Conservation (phyloP, 768 basidiomycete species). For the Leucosporidium scottii region DNA sequence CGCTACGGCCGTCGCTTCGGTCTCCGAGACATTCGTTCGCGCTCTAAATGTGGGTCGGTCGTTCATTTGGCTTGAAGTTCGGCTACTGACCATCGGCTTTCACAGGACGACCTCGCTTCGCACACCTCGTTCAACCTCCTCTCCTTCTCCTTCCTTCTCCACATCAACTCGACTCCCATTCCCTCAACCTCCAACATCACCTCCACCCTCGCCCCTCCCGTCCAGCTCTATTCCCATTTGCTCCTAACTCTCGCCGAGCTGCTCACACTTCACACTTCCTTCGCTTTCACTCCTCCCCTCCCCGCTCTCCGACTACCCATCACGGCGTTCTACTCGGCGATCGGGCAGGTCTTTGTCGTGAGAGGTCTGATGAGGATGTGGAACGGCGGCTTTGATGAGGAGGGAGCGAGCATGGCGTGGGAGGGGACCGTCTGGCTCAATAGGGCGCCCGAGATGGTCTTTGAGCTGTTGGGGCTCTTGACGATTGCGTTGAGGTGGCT, state of each 20-base stretch:
- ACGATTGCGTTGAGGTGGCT: conserved; percentile 7
- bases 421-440: conserved; percentile 23
- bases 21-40: conserved; percentile 21
- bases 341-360: conserved; percentile 12
- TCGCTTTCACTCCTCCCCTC: conserved; percentile 10
- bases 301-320: conserved; percentile 4
- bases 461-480: conserved; percentile 5
- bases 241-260: conserved; percentile 10
- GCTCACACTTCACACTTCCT: conserved; percentile 20
- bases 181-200: not conserved
- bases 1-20: conserved; percentile 4
- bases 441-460: conserved; percentile 22
- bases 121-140: conserved; percentile 22
- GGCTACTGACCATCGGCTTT: too few relatives aligned
- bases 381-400: not conserved
- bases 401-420: not conserved
- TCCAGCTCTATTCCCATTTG: conserved; percentile 21
- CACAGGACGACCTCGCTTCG: conserved; percentile 5
- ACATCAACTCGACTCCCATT: conserved; percentile 16
- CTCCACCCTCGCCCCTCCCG: not conserved
- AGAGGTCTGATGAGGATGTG: not conserved
- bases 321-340: conserved; percentile 12
- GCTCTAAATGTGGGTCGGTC: not conserved
- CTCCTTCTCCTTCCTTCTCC: conserved; percentile 29
- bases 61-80: too few relatives aligned